phyloP scores from a whole-genome alignment of 2,329 filamentous ascomycete genomes.

The Zymoseptoria tritici region DNA sequence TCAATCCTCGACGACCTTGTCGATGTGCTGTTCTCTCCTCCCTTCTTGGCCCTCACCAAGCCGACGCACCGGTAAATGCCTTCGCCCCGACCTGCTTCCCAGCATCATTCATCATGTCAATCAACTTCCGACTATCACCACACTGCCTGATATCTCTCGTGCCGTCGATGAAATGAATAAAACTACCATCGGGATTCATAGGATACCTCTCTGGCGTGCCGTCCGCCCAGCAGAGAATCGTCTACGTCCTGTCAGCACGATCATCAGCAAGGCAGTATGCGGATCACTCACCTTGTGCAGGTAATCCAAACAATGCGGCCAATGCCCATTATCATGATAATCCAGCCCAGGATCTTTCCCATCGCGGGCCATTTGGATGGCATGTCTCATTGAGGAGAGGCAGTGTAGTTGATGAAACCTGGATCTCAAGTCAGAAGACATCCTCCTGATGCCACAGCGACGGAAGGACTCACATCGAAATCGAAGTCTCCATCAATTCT shows the following conservation, averaged over 20 bases:
- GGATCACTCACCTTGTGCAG: background rate
- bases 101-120: background rate
- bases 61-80: background rate
- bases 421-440: background rate
- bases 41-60: background rate
- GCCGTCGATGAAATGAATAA: background rate
- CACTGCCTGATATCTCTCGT: background rate
- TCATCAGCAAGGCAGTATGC: background rate
- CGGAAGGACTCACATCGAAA: background rate
- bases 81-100: background rate
- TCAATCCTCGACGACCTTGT: no score
- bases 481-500: background rate
- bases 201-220: background rate
- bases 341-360: background rate
- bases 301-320: background rate
- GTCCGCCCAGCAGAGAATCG: background rate
- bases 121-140: background rate
- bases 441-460: background rate
- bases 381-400: background rate
- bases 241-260: background rate
- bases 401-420: background rate
- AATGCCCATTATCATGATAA: background rate
- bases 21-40: background rate
- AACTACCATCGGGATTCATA: background rate
- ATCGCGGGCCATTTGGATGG: background rate